Percentiles rank a stretch among this genome's conserved stretches.
Evolutionary conservation across 2,329 filamentous ascomycete species (phyloP).

Genomic region (Exophiala viscosa): DNA sequence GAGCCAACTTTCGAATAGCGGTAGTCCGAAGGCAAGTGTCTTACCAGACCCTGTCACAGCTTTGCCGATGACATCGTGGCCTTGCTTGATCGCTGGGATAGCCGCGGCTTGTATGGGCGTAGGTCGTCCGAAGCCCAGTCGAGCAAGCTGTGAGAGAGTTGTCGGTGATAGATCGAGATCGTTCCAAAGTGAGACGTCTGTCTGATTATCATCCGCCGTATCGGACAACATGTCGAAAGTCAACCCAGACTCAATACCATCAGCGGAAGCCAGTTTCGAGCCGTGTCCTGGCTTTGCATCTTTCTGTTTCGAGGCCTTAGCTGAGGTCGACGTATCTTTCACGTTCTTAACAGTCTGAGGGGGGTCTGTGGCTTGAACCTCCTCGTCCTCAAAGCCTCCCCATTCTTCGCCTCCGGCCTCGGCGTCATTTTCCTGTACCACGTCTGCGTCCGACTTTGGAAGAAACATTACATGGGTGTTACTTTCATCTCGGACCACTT

Average conservation of each 20-base stretch:
- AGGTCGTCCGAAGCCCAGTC: conserved; percentile 73
- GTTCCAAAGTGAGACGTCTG: conserved; percentile 73
- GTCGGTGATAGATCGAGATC: conserved; percentile 68
- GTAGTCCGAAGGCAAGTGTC: conserved; percentile 90
- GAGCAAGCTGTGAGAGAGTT: conserved; percentile 69
- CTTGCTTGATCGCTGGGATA: conserved; percentile 77
- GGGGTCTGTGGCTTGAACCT: conserved; percentile 23
- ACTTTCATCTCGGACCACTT: conserved; percentile 63
- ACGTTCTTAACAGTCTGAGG: background rate
- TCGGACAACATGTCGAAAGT: conserved; percentile 30
- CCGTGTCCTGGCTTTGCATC: background rate
- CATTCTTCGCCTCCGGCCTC: conserved; percentile 54
- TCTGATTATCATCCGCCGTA: conserved; percentile 51
- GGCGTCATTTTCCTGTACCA: conserved; percentile 32
- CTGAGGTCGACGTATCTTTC: background rate
- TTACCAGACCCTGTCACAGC: conserved; percentile 96
- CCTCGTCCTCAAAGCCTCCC: conserved; percentile 60
- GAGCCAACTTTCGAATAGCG: conserved; percentile 82
- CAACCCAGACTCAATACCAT: conserved; percentile 16
- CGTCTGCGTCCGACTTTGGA: conserved; percentile 38
- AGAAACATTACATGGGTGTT: conserved; percentile 64
- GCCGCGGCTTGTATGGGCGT: conserved; percentile 75
- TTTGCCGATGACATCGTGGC: conserved; percentile 91
- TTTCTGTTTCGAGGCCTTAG: background rate
- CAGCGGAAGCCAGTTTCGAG: conserved; percentile 29